Evolutionary conservation across 805 yeast species (phyloP).

Genomic region (Lachancea nothofagi): DNA sequence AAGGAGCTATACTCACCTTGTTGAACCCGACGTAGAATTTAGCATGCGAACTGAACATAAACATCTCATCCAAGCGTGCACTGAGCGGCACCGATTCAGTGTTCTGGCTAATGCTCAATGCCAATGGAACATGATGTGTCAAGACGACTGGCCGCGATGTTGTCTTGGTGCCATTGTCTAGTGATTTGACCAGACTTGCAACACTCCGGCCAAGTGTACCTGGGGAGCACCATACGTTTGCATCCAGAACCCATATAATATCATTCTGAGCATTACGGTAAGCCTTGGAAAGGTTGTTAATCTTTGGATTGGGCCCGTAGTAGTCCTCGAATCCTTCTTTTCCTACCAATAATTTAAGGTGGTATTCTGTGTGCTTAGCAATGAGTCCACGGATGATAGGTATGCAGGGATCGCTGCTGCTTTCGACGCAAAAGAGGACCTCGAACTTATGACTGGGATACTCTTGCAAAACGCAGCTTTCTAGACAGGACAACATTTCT

Average conservation of each 20-base stretch:
- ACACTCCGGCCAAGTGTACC: constrained; percentile 64
- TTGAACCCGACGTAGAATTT: constrained; percentile 80
- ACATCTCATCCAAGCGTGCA: constrained; percentile 76
- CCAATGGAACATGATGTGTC: constrained; percentile 80
- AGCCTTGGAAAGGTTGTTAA: constrained; percentile 81
- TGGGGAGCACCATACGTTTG: constrained; percentile 73
- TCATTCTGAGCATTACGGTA: constrained; percentile 63
- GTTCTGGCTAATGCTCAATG: constrained; percentile 35
- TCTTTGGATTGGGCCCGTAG: constrained; percentile 85
- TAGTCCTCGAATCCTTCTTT: constrained; percentile 36
- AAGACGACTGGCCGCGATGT: constrained; percentile 46
- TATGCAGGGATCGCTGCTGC: constrained; percentile 56
- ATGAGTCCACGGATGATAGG: constrained; percentile 49
- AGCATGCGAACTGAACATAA: constrained; percentile 75
- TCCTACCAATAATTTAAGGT: constrained; percentile 55
- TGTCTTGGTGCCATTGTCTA: constrained; percentile 44
- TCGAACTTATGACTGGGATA: constrained; percentile 60
- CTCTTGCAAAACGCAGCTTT: constrained; percentile 60
- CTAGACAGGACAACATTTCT: constrained; percentile 61
- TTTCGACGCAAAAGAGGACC: constrained; percentile 71
- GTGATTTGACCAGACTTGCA: constrained; percentile 40
- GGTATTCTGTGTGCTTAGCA: constrained; percentile 47
- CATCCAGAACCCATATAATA: constrained; percentile 78
- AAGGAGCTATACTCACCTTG: constrained; percentile 70
- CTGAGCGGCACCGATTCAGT: constrained; percentile 40